phyloP scores from a whole-genome alignment of 2,329 filamentous ascomycete species.

The Mariannaea elegans region DNA sequence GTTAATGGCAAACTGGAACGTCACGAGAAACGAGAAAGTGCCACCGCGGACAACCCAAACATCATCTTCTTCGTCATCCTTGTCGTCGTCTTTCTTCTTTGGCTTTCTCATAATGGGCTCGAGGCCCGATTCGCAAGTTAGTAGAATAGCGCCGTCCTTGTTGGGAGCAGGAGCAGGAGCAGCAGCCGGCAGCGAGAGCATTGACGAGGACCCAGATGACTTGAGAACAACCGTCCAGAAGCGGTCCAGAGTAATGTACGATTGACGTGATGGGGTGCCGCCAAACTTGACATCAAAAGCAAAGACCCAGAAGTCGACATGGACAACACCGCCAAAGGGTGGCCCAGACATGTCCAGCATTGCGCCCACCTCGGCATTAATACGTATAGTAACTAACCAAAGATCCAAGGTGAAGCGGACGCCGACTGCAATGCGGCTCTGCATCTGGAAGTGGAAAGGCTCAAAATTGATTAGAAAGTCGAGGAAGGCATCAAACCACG shows the following conservation, averaged over 20 bases:
- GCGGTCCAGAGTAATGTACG: too few species aligned
- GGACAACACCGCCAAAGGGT: slow-evolving; percentile 24
- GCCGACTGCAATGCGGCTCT: slow-evolving; percentile 37
- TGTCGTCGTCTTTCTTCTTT: background rate
- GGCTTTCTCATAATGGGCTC: too few species aligned
- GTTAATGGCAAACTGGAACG: background rate
- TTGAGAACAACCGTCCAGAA: too few species aligned
- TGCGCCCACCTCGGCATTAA: slow-evolving; percentile 28
- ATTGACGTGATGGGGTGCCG: too few species aligned
- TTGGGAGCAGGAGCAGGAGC: too few species aligned
- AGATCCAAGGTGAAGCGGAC: slow-evolving; percentile 28
- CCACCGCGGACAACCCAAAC: background rate
- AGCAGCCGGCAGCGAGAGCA: too few species aligned
- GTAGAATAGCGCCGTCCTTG: background rate
- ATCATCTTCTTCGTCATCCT: background rate
- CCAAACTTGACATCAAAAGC: slow-evolving; percentile 38
- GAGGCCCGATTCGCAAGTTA: background rate
- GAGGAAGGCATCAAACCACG: slow-evolving; percentile 18
- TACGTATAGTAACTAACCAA: slow-evolving; percentile 23
- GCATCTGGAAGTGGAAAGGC: slow-evolving; percentile 21
- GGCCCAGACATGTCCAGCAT: slow-evolving; percentile 24
- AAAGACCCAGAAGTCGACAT: slow-evolving; percentile 39
- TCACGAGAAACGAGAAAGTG: background rate
- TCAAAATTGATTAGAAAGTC: slow-evolving; percentile 30
- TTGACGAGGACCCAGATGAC: too few species aligned